A percentile compares a stretch with the other conserved stretches of the same genome.
Evolutionary conservation across 2,329 filamentous ascomycete species (phyloP).

Genomic region (Ascochyta koolunga): DNA sequence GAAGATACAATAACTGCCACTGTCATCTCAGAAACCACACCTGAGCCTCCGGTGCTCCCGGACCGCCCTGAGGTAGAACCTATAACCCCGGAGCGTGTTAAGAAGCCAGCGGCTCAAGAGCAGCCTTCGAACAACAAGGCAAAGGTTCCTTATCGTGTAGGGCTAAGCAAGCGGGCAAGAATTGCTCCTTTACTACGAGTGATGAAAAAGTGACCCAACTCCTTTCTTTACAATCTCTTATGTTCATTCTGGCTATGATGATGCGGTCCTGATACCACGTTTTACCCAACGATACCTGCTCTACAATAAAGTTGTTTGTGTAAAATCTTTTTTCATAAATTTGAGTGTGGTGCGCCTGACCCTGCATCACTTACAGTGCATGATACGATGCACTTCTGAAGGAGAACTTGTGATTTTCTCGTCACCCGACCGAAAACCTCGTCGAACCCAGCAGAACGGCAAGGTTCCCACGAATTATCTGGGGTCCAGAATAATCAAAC

Average conservation of each 20-base stretch:
- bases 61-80: constrained; percentile 24
- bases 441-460: not conserved
- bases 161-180: constrained; percentile 55
- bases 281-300: constrained; percentile 8
- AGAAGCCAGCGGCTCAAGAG: constrained; percentile 6
- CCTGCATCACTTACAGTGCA: not conserved
- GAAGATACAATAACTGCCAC: not conserved
- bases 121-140: constrained; percentile 41
- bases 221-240: no score
- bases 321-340: not conserved
- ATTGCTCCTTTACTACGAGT: constrained; percentile 56
- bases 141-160: constrained; percentile 55
- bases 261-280: not conserved
- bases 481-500: not conserved
- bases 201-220: constrained; percentile 50
- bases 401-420: not conserved
- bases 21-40: not conserved
- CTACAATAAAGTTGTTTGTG: not conserved
- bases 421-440: not conserved
- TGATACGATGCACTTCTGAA: constrained; percentile 1
- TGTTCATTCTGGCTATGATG: not conserved
- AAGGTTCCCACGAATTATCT: not conserved
- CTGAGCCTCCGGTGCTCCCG: constrained; percentile 1
- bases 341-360: constrained; percentile 1
- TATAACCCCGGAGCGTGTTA: constrained; percentile 17